phyloP scores from a whole-genome alignment of 805 yeast species.

The Gaillardinia entomophila region DNA sequence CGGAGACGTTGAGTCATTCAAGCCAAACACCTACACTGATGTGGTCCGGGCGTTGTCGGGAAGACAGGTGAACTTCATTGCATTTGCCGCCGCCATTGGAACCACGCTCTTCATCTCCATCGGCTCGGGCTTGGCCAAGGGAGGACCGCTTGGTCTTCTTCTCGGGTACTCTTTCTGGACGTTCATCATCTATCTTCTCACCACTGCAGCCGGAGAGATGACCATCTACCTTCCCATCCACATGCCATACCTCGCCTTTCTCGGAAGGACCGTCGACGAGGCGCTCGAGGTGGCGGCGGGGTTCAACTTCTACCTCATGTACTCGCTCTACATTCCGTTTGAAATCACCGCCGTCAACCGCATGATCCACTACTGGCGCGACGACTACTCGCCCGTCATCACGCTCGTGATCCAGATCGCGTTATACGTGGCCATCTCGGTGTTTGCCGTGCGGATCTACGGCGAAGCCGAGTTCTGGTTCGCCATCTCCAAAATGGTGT shows the following conservation, averaged over 20 bases:
- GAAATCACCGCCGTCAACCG: constrained; percentile 79
- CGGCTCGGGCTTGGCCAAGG: constrained; percentile 55
- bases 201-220: constrained; percentile 72
- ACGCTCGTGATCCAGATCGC: constrained; percentile 61
- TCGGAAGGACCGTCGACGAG: constrained; percentile 71
- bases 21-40: no score
- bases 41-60: no score
- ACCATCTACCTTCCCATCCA: constrained; percentile 70
- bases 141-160: constrained; percentile 68
- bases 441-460: constrained; percentile 67
- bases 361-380: constrained; percentile 76
- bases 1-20: no score
- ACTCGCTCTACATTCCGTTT: constrained; percentile 74
- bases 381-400: constrained; percentile 67
- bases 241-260: constrained; percentile 71
- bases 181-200: constrained; percentile 58
- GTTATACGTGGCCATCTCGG: constrained; percentile 56
- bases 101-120: constrained; percentile 74
- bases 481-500: constrained; percentile 45
- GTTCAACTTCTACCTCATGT: constrained; percentile 74
- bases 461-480: constrained; percentile 84
- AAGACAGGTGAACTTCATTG: constrained; percentile 73
- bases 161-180: constrained; percentile 66
- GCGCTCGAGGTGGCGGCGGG: constrained; percentile 77
- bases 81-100: constrained; percentile 80